Evolutionary conservation across 192 early-diverging fungal species (phyloP), one percentile per base, ranked within the genome.

Genomic region (Phycomyces nitens): DNA sequence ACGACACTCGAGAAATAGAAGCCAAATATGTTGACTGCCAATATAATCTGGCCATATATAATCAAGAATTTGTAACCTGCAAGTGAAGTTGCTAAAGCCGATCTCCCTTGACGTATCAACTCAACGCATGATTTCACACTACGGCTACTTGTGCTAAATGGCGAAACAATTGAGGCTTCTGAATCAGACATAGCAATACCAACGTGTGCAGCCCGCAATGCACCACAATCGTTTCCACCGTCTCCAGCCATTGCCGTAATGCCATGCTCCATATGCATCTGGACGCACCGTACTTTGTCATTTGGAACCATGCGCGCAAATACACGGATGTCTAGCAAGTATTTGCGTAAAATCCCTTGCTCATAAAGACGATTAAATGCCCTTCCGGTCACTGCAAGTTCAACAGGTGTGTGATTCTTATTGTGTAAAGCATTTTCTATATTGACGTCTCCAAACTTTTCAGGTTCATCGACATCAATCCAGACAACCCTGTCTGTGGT

Each of bases 211-310:
- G 89, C 88, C 52, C 89, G 87, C 54, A 93, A 74, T n/a, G 91
- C 90, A 24, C 88, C 89, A 60, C 86, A 88, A 68, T 93, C 91
- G 65, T 93, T 93, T 42, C 89, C 89, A 68, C 91, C 91, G 59
- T 93, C 91, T 53, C 91, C 91, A 72, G 88, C 88, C 91, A 93
- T 93, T 40, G 85, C 89, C 10, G 88, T 87, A 57, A 92, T 85
- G 15, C 78, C 83, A 27, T 77, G 79, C 61, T 85, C 85, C 88
- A 92, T 90, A 58, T 91, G 89, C 22, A 85, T 72, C 56, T 85
- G 75, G 53, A 91, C 84, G 70, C 88, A 90, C 27, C 79, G 66
- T n/a, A 91, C 84, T 70, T 92, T 92, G 60, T 88, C 84, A 55
- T 82, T 77, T 49, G 91, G 91, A 64, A 82, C 80, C 89, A 91